Evolutionary conservation across 2,329 filamentous ascomycete genomes (phyloP).

Genomic region (Fusarium euwallaceae): DNA sequence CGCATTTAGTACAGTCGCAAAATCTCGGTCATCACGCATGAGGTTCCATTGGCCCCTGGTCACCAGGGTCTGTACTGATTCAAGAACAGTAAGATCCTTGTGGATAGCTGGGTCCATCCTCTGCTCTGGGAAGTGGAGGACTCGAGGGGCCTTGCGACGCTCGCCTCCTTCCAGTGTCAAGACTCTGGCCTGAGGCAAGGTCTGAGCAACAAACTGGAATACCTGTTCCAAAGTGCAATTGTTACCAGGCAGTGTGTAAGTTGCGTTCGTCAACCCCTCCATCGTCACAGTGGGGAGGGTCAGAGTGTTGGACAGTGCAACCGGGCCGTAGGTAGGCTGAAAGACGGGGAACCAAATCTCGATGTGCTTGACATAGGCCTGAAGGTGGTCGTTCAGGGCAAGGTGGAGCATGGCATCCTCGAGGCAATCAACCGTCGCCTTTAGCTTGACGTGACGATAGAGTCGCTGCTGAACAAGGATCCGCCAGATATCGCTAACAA

Average conservation of each 20-base stretch:
- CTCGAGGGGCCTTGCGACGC: slow-evolving; percentile 79
- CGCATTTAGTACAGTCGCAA: slow-evolving; percentile 70
- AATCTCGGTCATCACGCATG: slow-evolving; percentile 74
- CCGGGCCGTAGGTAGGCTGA: slow-evolving; percentile 65
- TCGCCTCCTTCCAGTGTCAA: slow-evolving; percentile 83
- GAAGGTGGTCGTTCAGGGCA: slow-evolving; percentile 67
- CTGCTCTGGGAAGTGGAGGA: slow-evolving; percentile 56
- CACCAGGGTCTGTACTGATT: slow-evolving; percentile 74
- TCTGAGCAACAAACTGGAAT: slow-evolving; percentile 71
- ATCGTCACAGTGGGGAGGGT: slow-evolving; percentile 66
- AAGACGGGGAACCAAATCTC: slow-evolving; percentile 86
- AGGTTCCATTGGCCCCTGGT: slow-evolving; percentile 85
- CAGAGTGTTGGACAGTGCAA: slow-evolving; percentile 58
- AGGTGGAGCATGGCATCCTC: slow-evolving; percentile 73
- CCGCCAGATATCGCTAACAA: slow-evolving; percentile 75
- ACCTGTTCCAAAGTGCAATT: slow-evolving; percentile 80
- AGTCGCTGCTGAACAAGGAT: slow-evolving; percentile 77
- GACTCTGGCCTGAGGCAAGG: slow-evolving; percentile 72
- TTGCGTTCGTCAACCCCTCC: slow-evolving; percentile 68
- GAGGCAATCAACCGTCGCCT: slow-evolving; percentile 75
- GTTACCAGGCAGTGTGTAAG: slow-evolving; percentile 71
- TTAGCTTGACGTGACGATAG: slow-evolving; percentile 82
- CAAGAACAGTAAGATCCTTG: slow-evolving; percentile 60
- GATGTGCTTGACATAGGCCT: slow-evolving; percentile 76
- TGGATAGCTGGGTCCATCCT: slow-evolving; percentile 39